These are phyloP conservation scores for Aspergillus coremiiformis DNA, from an alignment of 495 filamentous ascomycete genomes.

Conservation along the genomic window DNA sequence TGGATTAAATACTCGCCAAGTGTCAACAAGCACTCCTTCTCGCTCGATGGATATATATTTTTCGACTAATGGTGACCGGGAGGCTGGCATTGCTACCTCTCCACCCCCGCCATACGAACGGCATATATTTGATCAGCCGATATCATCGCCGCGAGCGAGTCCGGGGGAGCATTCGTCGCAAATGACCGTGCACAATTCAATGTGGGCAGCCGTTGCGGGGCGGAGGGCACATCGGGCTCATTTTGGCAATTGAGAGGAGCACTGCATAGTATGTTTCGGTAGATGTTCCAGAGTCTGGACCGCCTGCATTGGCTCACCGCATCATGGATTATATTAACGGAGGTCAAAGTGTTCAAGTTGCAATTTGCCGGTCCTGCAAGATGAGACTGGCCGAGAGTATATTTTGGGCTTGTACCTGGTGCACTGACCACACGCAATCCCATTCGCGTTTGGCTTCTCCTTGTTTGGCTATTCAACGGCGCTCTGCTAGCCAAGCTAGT, in stretches of 20 bases:
- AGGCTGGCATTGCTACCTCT: constrained; percentile 2
- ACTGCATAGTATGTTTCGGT: background rate
- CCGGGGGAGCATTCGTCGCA: background rate
- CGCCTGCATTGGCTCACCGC: background rate
- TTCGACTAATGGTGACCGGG: background rate
- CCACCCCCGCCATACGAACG: constrained; percentile 15
- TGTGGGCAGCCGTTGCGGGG: background rate
- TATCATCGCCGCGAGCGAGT: background rate
- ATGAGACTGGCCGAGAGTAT: background rate
- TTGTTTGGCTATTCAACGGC: background rate
- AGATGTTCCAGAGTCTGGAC: background rate
- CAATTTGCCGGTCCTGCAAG: background rate
- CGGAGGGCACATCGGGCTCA: background rate
- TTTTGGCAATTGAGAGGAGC: background rate
- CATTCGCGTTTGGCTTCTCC: background rate
- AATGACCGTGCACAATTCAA: background rate
- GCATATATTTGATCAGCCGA: constrained; percentile 14
- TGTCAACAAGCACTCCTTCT: background rate
- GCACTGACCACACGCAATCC: background rate
- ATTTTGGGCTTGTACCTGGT: background rate
- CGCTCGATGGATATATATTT: constrained; percentile 1
- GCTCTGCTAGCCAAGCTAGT: background rate
- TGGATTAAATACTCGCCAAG: background rate
- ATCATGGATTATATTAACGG: background rate
- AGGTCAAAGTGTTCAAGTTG: background rate